Evolutionary conservation across 805 yeast genomes (phyloP), one percentile per base, ranked within the genome.

Genomic region (Suhomyces sp.): DNA sequence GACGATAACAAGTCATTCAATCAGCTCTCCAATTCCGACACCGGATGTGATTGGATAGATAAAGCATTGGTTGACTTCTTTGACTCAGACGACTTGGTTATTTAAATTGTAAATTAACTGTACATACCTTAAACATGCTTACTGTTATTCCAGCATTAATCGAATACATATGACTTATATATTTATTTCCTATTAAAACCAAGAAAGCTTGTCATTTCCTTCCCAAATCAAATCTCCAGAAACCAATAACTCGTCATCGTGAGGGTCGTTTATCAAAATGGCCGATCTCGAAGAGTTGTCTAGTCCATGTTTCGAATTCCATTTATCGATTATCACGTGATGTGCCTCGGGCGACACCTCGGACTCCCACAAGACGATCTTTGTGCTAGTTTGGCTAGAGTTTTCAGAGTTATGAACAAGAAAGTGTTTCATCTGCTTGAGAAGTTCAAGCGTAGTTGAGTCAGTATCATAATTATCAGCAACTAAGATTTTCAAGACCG

Each of bases 41-140:
- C 84, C 2, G 85, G 85, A 0, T 80, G 85, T 68, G 82, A 80
- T 57, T 80, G 84, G 84, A 79, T 80, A 46, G 85, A 80, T 59
- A 80, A 78, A 51, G 48, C 56, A 9, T 42, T 54, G 40, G 22
- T 54, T 23, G 56, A 54, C 26, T 54, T 46, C 33, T 49, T 49
- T 24, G 52, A 49, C 35, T n/a, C 44, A 22, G 52, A 49, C 10
- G 40, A 31, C 36, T 6, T 48, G 41, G 46, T 13, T 33, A 19
- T 38, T 17, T 38, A 7, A 17, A 15, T 9, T 36, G 41, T 17
- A 15, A 15, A 17, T 6, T 17, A 17, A 2, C 42, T 38, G 42
- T 38, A 38, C 23, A 38, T 38, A 38, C 7, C 19, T 15, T 4
- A 27, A 27, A 27, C 10, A 29, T 9, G 33, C 33, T 29, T 12